Base-by-base conservation (phyloP, 495 filamentous ascomycete species). In the Penicillium tannophilum region DNA sequence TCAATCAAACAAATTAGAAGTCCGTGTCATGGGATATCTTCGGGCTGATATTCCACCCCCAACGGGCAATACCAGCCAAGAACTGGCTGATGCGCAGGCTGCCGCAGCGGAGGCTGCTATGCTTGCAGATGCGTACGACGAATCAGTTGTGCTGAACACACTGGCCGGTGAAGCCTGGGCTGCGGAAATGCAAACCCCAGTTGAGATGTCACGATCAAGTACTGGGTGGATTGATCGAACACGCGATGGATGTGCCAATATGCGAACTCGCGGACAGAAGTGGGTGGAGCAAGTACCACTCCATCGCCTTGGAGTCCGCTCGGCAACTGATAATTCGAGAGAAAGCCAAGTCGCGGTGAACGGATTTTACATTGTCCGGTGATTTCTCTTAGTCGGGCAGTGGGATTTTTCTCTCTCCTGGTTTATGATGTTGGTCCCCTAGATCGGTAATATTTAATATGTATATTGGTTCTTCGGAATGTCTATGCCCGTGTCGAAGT, bases 81-180 rank as follows among this genome's bases (percentile, higher is more conserved):
- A 69, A 12, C 71, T 76, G 2, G 71, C 62, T 5, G 59, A 54
- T 2, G 69, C 68, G 12, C 70, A 64, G 41, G 73, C 63, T 5
- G 69, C 67, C 20, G 67, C 72, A 1, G 66, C 58, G 6, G 74
- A 82, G 42, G 76, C 76, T 1, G 65, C 72, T 3, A 52, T 81
- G 6, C 63, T 81, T 0, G 60, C 75, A 0, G 74, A 82, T 17
- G 66, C 72, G 1, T 78, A 76, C 35, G 86, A 89, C 61, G 76
- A 77, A 6, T 70, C 74, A 2, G 65, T 78, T 9, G 71, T 80
- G 2, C 71, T 82, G 36, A 70, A 75, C 4, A 82, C 82, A 31
- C 69, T 89, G n/a, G 75, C 66, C 6, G 72, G 85, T 47, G 76
- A 76, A 11, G 74, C 77, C 6, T 88, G 86, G 87, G 70, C 61